Evolutionary conservation across 768 basidiomycete species (phyloP).

Genomic region (Lactifluus pinguis): DNA sequence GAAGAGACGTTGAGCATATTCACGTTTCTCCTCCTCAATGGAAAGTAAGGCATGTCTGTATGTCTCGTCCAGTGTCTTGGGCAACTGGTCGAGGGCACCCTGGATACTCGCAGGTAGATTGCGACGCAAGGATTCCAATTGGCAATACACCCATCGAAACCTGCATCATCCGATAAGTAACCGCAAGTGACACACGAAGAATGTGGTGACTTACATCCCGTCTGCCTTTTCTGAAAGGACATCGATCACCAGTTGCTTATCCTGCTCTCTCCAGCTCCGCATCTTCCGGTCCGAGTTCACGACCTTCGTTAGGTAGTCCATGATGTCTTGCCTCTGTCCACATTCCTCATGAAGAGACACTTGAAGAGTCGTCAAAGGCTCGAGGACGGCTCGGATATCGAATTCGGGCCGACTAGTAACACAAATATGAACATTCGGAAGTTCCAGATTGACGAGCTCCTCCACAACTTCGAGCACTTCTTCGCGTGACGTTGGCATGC

Average conservation of each 20-base stretch:
- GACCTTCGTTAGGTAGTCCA: background rate
- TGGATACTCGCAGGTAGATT: background rate
- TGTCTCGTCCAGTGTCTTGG: background rate
- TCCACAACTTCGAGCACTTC: background rate
- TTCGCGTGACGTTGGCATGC: background rate
- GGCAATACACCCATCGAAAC: constrained; percentile 3
- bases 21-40: background rate
- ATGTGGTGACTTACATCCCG: background rate
- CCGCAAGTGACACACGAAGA: too few species aligned
- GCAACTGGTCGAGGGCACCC: background rate
- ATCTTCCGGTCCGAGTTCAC: background rate
- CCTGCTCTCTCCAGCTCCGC: background rate
- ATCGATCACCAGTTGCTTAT: background rate
- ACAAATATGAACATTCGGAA: background rate
- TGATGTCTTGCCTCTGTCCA: background rate
- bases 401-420: background rate
- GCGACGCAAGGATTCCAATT: background rate
- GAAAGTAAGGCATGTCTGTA: background rate
- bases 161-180: background rate
- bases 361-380: background rate
- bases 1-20: background rate
- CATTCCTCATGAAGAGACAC: background rate
- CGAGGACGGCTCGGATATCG: background rate
- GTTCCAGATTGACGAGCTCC: background rate
- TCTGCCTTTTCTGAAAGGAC: background rate